These are phyloP conservation scores for Tricholoma bakamatsutake DNA, from an alignment of 768 basidiomycete genomes.

Conservation along the genomic window DNA sequence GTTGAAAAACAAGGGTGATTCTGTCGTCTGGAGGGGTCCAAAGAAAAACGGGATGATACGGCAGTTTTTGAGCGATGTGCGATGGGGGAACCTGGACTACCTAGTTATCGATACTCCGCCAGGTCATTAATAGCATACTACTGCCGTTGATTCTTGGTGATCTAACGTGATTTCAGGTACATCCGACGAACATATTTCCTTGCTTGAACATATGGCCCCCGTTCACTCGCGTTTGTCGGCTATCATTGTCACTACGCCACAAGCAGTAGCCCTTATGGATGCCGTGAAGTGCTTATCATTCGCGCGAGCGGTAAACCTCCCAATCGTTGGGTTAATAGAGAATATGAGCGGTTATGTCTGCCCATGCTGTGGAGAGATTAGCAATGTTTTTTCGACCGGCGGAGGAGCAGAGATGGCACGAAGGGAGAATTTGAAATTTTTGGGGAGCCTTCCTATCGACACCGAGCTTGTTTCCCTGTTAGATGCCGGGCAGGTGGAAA, in stretches of 20 bases:
- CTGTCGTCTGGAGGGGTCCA: constrained; percentile 96
- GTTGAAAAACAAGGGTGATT: constrained; percentile 83
- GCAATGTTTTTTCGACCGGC: constrained; percentile 90
- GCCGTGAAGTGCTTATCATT: constrained; percentile 96
- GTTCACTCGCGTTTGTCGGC: constrained; percentile 73
- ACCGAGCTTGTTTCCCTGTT: constrained; percentile 82
- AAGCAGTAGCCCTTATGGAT: constrained; percentile 93
- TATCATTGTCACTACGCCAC: constrained; percentile 94
- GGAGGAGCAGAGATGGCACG: constrained; percentile 88
- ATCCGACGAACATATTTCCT: constrained; percentile 95
- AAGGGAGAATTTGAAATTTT: constrained; percentile 64
- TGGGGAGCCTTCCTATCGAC: constrained; percentile 92
- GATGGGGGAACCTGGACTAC: constrained; percentile 93
- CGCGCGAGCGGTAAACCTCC: constrained; percentile 80
- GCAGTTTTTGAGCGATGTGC: constrained; percentile 91
- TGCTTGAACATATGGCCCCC: constrained; percentile 90
- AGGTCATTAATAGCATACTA: constrained; percentile 41
- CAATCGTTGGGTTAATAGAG: constrained; percentile 88
- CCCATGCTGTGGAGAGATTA: constrained; percentile 94
- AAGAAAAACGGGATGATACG: constrained; percentile 99
- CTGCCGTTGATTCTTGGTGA: constrained; percentile 11
- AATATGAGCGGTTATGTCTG: constrained; percentile 99
- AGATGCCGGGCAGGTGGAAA: constrained; percentile 50
- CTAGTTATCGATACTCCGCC: constrained; percentile 95
- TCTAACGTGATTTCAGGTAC: constrained; percentile 59